Evolutionary conservation across 805 yeast species (phyloP).

Genomic region (Saccharomycopsis synnaedendra): DNA sequence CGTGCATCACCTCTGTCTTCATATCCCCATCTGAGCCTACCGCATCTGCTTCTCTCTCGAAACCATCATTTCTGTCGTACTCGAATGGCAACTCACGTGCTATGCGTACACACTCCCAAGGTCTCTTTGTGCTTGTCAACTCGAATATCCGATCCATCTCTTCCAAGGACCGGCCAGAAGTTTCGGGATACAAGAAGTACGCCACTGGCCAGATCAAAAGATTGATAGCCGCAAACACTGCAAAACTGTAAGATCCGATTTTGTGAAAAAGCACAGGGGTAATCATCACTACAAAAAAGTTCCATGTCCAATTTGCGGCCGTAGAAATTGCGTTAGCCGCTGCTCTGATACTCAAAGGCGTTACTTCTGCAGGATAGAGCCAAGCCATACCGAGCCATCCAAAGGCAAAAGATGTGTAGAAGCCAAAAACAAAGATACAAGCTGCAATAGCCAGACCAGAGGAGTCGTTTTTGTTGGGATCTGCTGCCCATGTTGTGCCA

Average conservation of each 20-base stretch:
- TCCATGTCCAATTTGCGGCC: constrained; percentile 54
- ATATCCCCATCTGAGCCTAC: too few relatives aligned
- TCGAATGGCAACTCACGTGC: too few relatives aligned
- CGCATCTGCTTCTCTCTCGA: too few relatives aligned
- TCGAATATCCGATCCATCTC: constrained; percentile 57
- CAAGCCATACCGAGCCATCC: constrained; percentile 48
- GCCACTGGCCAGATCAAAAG: constrained; percentile 49
- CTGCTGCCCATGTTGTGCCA: constrained; percentile 27
- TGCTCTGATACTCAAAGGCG: constrained; percentile 48
- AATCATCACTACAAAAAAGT: constrained; percentile 57
- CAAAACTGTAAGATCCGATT: constrained; percentile 52
- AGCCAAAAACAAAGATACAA: constrained; percentile 50
- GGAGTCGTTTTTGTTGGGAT: constrained; percentile 23
- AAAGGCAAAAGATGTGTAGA: constrained; percentile 43
- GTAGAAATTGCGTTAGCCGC: constrained; percentile 53
- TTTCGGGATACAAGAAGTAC: constrained; percentile 65
- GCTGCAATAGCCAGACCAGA: constrained; percentile 43
- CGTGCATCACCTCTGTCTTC: too few relatives aligned
- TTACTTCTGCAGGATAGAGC: constrained; percentile 56
- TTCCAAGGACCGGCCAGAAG: constrained; percentile 65
- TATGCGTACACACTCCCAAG: too few relatives aligned
- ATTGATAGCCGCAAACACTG: constrained; percentile 59
- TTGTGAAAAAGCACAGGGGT: constrained; percentile 45
- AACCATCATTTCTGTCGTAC: too few relatives aligned
- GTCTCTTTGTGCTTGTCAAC: too few relatives aligned